Evolutionary conservation across 1,139 yeast genomes (phyloP), one percentile per base, ranked within the genome.

Genomic region (Scheffersomyces stambukii): DNA sequence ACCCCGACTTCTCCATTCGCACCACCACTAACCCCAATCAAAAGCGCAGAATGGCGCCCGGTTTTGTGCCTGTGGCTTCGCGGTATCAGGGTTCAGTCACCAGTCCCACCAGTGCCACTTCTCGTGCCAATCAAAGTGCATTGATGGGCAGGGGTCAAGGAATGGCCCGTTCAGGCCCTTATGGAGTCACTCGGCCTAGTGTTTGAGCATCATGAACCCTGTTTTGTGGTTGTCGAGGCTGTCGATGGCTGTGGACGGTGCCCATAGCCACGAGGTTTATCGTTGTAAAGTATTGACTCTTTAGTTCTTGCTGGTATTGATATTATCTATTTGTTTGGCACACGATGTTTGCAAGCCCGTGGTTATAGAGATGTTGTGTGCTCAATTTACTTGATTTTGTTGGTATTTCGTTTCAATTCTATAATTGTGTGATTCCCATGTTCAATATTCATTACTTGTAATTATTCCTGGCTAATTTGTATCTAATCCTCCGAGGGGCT

Each of bases 161-260:
- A n/a, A n/a, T n/a, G n/a, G 27, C 37, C n/a, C 33, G 43, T 29
- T 40, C 37, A 29, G 50, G 51, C 5, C 50, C 50, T 22, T 48
- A 45, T 32, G 49, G 49, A n/a, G 32, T 44, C 35, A 26, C 37
- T 8, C 42, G 1, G 96, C 95, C 44, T 77, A 79, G 28, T 84
- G 68, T 41, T 88, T 57, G 9, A 89, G 75, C 8, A 88, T 54
- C 43, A 89, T 70, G 32, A 89, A 64, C 32, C n/a, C n/a, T n/a
- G n/a, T n/a, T n/a, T n/a, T n/a, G n/a, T n/a, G n/a, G n/a, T n/a
- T n/a, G n/a, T n/a, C n/a, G n/a, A n/a, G n/a, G n/a, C n/a, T n/a
- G n/a, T n/a, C n/a, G n/a, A n/a, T n/a, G n/a, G n/a, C n/a, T n/a
- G n/a, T n/a, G n/a, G n/a, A n/a, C n/a, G n/a, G n/a, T n/a, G n/a